Conservation (phyloP, 1,284 basidiomycete genomes). For the Ganoderma meredithae region DNA sequence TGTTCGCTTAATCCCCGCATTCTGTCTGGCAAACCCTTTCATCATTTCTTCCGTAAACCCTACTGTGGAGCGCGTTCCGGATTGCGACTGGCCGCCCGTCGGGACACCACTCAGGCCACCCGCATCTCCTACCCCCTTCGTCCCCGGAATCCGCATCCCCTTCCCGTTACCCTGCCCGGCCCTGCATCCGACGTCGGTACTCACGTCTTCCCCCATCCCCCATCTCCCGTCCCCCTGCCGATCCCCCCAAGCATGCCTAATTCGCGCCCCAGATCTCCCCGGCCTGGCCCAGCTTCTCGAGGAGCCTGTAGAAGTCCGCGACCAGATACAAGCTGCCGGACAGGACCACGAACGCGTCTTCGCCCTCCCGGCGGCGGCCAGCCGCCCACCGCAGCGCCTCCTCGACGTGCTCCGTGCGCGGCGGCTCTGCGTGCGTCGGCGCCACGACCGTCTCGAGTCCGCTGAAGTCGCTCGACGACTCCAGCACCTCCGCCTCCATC, state of each 20-base stretch:
- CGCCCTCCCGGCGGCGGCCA: constrained; percentile 32
- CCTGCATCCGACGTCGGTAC: not conserved
- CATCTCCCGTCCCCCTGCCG: no score
- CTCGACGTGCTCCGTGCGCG: constrained; percentile 36
- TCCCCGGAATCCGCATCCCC: not conserved
- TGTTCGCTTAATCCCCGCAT: not conserved
- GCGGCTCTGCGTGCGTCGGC: constrained; percentile 33
- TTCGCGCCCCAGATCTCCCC: constrained; percentile 31
- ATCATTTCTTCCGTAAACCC: not conserved
- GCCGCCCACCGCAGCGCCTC: constrained; percentile 37
- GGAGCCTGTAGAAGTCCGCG: constrained; percentile 84
- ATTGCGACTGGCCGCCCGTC: not conserved
- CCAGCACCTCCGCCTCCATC: constrained; percentile 46
- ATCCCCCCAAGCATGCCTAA: not conserved
- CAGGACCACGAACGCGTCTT: constrained; percentile 64
- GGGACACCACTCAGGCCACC: not conserved
- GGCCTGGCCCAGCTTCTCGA: constrained; percentile 30
- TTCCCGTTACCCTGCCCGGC: not conserved
- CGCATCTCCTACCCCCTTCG: not conserved
- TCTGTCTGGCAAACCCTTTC: not conserved
- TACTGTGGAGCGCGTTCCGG: not conserved
- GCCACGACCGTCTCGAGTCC: not conserved
- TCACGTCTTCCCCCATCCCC: constrained; percentile 6
- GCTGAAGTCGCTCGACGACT: constrained; percentile 13
- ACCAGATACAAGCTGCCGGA: constrained; percentile 94